Base-by-base conservation (phyloP, 768 basidiomycete genomes). In the Saitozyma podzolica region DNA sequence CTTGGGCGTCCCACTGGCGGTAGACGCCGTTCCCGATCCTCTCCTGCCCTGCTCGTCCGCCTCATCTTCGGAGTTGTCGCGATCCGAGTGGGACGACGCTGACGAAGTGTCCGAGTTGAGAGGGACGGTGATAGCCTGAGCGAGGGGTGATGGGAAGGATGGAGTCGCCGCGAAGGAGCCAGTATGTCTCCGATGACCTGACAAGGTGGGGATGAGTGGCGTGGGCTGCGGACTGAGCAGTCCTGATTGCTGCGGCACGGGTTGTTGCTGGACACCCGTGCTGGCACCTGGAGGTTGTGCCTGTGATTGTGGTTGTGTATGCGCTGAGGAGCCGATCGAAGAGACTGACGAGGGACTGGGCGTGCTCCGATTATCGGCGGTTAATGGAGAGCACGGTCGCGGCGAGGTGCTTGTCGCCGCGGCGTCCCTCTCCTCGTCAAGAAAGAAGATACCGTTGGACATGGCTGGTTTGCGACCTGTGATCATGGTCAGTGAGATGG, bases 101-200 rank as follows among this genome's bases (percentile, higher is more conserved):
- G 73, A 74, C 11, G 73, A 74, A 6, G 59, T 67, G 45, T 74
- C 72, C 0, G 70, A 72, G 40, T 69, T 63, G 9, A 55, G 54
- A 1, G 74, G 74, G 1, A 76, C 74, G 16, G 70, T 76, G 16
- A 69, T 66, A 3, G 74, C 72, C 51, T 73, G 67, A 19, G 74
- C 74, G 8, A 76, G 58, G 6, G 74, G 74, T 8, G 71, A 72
- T 9, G 73, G 73, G 59, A 72, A 75, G 4, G 73, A 73, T 9
- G 73, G 73, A 1, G 71, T 73, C 6, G 73, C 71, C 8, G 68
- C 73, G 58, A 72, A 74, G 7, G 66, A 49, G 14, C 61, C 65
- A n/a, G 59, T 49, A 59, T 69, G 70, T 50, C 65, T 69, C 42
- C 70, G 62, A 61, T 61, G 62, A 4, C 16, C 13, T 16, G 55